Conservation (phyloP, 179 eudicot species). For the Corrigiola litoralis region DNA sequence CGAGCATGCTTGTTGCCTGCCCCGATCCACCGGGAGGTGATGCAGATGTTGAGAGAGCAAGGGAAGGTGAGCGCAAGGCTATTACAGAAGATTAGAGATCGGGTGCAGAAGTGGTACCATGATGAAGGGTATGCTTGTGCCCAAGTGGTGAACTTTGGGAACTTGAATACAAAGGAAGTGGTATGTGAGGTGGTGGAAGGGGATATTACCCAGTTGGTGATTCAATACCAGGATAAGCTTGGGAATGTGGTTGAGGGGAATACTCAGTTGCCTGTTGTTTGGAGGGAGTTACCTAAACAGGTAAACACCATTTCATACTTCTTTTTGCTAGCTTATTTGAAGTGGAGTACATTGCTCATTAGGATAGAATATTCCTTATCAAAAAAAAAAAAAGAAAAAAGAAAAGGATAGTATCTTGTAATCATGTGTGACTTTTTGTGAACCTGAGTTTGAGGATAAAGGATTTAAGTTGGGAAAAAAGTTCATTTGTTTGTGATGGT, state of each 20-base stretch:
- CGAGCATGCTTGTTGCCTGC: slow-evolving; percentile 73
- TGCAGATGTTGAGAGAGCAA: slow-evolving; percentile 54
- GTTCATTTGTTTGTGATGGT: not conserved
- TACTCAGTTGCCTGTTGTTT: slow-evolving; percentile 54
- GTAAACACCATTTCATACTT: slow-evolving; percentile 22
- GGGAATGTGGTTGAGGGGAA: slow-evolving; percentile 95
- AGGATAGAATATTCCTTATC: too few species aligned
- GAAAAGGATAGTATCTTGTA: too few species aligned
- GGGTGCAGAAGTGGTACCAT: slow-evolving; percentile 92
- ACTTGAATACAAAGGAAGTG: slow-evolving; percentile 84
- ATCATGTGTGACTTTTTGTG: too few species aligned
- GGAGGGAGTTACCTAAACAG: slow-evolving; percentile 80
- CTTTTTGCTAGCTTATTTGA: not conserved
- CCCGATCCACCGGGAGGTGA: slow-evolving; percentile 50
- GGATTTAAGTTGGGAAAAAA: too few species aligned
- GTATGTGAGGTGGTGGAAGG: slow-evolving; percentile 98
- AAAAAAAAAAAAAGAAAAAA: too few species aligned
- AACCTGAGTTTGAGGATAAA: too few species aligned
- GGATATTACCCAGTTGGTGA: slow-evolving; percentile 77
- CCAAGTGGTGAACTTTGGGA: slow-evolving; percentile 90
- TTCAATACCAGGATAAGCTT: slow-evolving; percentile 95
- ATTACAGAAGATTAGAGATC: slow-evolving; percentile 78
- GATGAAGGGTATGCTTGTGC: slow-evolving; percentile 94
- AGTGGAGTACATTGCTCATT: not conserved
- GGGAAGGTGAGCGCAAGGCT: slow-evolving; percentile 72